Percentiles rank a stretch among this genome's conserved stretches.
phyloP scores from a whole-genome alignment of 2,329 filamentous ascomycete species.

The Malbranchea zuffiana region DNA sequence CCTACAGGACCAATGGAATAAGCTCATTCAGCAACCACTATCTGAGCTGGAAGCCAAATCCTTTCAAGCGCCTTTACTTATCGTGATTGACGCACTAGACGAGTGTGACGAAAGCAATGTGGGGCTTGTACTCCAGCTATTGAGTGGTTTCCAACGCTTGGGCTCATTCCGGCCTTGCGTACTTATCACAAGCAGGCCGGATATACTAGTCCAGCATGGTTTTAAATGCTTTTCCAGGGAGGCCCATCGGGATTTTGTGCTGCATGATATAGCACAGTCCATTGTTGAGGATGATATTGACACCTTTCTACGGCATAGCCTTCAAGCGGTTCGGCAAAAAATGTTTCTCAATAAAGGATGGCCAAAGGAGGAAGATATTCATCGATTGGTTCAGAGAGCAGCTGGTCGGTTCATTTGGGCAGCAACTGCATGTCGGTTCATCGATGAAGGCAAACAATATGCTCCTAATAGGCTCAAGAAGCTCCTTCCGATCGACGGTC shows the following conservation, averaged over 20 bases:
- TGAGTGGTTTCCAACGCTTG: constrained; percentile 9
- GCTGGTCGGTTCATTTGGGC: no score
- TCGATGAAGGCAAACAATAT: no score
- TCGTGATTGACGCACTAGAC: constrained; percentile 23
- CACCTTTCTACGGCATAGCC: no score
- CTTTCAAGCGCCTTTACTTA: neutral
- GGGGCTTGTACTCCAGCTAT: constrained; percentile 16
- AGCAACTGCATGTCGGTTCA: constrained; percentile 21
- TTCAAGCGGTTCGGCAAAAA: no score
- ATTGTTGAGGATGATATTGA: no score
- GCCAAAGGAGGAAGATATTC: no score
- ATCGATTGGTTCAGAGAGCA: no score
- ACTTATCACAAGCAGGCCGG: constrained; percentile 23
- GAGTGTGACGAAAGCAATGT: constrained; percentile 21
- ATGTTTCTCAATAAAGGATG: no score
- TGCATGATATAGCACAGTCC: constrained; percentile 18
- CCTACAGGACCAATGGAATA: neutral
- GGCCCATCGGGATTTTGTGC: constrained; percentile 16
- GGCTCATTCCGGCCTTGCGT: constrained; percentile 14
- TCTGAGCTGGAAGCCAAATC: neutral
- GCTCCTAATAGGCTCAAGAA: no score
- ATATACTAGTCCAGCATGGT: constrained; percentile 18
- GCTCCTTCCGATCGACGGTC: no score
- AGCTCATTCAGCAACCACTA: neutral
- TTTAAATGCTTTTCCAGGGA: constrained; percentile 15